A percentile compares a stretch with the other conserved stretches of the same genome.
Evolutionary conservation across 2,329 filamentous ascomycete species (phyloP).

Genomic region (Microascus cirrosus): DNA sequence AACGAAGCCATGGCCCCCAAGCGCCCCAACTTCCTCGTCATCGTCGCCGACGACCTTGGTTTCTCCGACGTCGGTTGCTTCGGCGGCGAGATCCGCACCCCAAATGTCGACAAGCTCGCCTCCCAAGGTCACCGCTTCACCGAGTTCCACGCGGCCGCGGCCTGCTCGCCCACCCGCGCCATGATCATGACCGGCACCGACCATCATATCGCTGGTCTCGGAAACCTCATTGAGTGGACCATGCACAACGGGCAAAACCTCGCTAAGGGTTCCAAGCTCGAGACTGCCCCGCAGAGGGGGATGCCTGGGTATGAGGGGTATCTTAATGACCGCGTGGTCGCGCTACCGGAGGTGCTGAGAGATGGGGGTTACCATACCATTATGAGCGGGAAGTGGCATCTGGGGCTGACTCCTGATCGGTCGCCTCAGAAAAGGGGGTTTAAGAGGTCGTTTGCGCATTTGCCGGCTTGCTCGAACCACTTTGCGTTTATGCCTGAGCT

Average conservation of each 20-base stretch:
- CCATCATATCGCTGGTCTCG: slow-evolving; percentile 47
- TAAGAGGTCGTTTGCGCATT: slow-evolving; percentile 9
- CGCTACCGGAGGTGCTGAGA: slow-evolving; percentile 45
- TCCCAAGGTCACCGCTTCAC: slow-evolving; percentile 39
- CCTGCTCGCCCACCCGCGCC: slow-evolving; percentile 49
- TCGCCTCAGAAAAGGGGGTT: slow-evolving; percentile 47
- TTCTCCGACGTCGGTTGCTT: slow-evolving; percentile 49
- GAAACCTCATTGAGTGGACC: slow-evolving; percentile 41
- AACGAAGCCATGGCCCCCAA: background rate
- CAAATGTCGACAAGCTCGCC: slow-evolving; percentile 43
- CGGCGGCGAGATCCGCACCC: slow-evolving; percentile 49
- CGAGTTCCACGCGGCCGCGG: slow-evolving; percentile 50
- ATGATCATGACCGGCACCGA: slow-evolving; percentile 58
- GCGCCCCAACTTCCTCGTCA: slow-evolving; percentile 48
- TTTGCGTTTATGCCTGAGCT: slow-evolving; percentile 31
- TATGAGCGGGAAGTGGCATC: slow-evolving; percentile 54
- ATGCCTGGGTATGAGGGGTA: slow-evolving; percentile 54
- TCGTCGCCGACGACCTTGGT: slow-evolving; percentile 48
- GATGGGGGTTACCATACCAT: slow-evolving; percentile 49
- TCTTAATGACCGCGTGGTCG: slow-evolving; percentile 46
- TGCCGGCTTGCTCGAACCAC: slow-evolving; percentile 11
- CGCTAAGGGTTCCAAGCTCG: background rate
- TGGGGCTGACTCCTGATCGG: slow-evolving; percentile 45
- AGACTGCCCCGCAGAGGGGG: slow-evolving; percentile 21
- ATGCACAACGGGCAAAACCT: background rate